A percentile compares a stretch with the other conserved stretches of the same genome.
phyloP scores from a whole-genome alignment of 2,329 filamentous ascomycete species.

The Cladobotryum protrusum region DNA sequence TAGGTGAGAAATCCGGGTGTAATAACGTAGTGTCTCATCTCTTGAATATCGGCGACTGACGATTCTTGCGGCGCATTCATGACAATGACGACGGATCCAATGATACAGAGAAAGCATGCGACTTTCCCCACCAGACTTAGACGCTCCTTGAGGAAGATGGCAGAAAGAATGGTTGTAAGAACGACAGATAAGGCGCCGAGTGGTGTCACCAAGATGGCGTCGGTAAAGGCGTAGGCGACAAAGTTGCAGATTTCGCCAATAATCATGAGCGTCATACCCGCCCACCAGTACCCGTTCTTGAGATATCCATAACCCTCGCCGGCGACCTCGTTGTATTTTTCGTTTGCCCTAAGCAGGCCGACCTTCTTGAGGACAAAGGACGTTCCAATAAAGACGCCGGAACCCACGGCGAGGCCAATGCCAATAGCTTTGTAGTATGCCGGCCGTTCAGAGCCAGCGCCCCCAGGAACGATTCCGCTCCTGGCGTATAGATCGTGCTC shows the following conservation, averaged over 20 bases:
- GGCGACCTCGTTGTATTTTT: conserved; percentile 92
- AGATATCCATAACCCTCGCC: conserved; percentile 97
- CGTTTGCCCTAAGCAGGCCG: conserved; percentile 83
- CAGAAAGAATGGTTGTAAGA: conserved; percentile 81
- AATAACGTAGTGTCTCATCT: conserved; percentile 86
- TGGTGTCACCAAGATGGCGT: conserved; percentile 91
- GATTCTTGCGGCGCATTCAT: conserved; percentile 86
- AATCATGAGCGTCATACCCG: conserved; percentile 95
- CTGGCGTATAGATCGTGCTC: conserved; percentile 8
- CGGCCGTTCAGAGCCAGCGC: conserved; percentile 31
- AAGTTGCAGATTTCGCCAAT: conserved; percentile 96
- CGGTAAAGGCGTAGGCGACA: conserved; percentile 92
- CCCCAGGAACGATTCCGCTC: conserved; percentile 9
- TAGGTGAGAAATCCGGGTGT: conserved; percentile 81
- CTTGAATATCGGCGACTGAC: conserved; percentile 78
- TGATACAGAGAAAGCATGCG: conserved; percentile 88
- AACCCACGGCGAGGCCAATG: conserved; percentile 76
- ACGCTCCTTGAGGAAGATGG: conserved; percentile 92
- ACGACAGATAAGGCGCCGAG: conserved; percentile 89
- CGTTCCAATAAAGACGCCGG: conserved; percentile 85
- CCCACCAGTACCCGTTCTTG: conserved; percentile 93
- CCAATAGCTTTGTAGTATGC: conserved; percentile 75
- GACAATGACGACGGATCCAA: conserved; percentile 89
- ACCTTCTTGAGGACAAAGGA: conserved; percentile 96
- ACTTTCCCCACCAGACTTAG: conserved; percentile 95